Percentiles rank a stretch among this genome's conserved stretches.
These are phyloP conservation scores for Daldinia bambusicola DNA, from an alignment of 495 filamentous ascomycete genomes.

Conservation along the genomic window DNA sequence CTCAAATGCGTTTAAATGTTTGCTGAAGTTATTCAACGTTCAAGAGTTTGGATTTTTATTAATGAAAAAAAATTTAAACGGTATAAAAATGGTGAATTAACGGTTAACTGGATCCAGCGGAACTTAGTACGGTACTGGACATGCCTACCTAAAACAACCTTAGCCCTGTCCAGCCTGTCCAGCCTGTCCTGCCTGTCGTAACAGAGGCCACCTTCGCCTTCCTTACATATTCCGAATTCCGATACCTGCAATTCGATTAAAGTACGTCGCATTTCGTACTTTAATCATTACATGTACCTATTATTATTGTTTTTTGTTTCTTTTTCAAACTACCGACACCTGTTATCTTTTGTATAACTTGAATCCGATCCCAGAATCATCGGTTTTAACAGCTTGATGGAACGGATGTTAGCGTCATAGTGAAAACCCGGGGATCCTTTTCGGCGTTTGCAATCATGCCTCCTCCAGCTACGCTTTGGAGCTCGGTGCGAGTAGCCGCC, in stretches of 20 bases:
- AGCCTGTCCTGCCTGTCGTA: background rate
- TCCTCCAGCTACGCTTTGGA: slow-evolving; percentile 49
- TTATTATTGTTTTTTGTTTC: background rate
- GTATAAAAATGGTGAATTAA: too few relatives aligned
- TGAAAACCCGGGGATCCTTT: slow-evolving; percentile 14
- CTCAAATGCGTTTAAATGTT: too few relatives aligned
- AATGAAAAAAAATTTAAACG: too few relatives aligned
- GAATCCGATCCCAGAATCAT: background rate
- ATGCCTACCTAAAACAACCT: too few relatives aligned
- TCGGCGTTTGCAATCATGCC: slow-evolving; percentile 40
- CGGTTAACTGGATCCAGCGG: too few relatives aligned
- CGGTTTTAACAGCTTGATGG: slow-evolving; percentile 4
- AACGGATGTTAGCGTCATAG: slow-evolving; percentile 18
- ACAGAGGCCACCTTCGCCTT: slow-evolving; percentile 39
- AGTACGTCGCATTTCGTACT: background rate
- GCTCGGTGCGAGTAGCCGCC: slow-evolving; percentile 47
- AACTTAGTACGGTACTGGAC: too few relatives aligned
- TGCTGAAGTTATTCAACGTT: too few relatives aligned
- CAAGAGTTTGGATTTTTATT: too few relatives aligned
- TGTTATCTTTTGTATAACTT: slow-evolving; percentile 5
- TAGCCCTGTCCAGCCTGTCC: background rate
- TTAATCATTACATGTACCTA: background rate
- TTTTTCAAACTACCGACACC: background rate
- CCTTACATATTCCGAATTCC: slow-evolving; percentile 9
- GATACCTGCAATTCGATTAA: background rate